Conservation (phyloP, 129 eudicot genomes). For the Dittrichia graveolens region DNA sequence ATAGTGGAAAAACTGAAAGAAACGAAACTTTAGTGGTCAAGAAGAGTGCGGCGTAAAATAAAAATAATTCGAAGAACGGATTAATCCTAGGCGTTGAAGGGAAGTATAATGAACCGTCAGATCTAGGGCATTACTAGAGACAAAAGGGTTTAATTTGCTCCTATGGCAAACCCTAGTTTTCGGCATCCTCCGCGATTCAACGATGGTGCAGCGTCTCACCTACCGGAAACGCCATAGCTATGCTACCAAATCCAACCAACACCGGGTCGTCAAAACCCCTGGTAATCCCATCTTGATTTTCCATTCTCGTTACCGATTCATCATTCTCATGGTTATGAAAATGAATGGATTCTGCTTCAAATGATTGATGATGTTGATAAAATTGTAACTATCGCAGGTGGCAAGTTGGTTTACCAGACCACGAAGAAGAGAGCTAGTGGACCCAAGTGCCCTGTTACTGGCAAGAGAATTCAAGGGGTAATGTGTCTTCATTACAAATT, state of each 20-base stretch:
- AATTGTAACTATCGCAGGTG: slow-evolving; percentile 38
- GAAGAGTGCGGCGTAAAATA: too few relatives aligned
- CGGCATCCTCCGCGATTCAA: slow-evolving; percentile 8
- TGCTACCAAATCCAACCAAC: slow-evolving; percentile 65
- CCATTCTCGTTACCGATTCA: background rate
- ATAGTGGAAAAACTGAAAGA: too few relatives aligned
- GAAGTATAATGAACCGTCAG: slow-evolving; percentile 30
- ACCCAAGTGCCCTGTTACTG: slow-evolving; percentile 65
- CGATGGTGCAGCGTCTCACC: slow-evolving; percentile 62
- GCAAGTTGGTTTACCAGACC: slow-evolving; percentile 50
- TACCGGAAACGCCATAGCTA: slow-evolving; percentile 61
- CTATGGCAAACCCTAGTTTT: background rate
- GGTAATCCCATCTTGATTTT: slow-evolving; percentile 22
- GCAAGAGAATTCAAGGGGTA: slow-evolving; percentile 75
- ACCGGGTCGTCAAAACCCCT: slow-evolving; percentile 60
- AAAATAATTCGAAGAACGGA: background rate
- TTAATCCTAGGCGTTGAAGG: slow-evolving; percentile 21
- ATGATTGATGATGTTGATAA: background rate
- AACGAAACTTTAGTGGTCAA: too few relatives aligned
- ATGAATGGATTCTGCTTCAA: background rate
- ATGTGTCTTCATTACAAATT: background rate
- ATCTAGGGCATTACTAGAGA: slow-evolving; percentile 31
- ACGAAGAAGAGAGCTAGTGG: slow-evolving; percentile 70
- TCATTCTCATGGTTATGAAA: background rate
- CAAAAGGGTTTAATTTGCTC: slow-evolving; percentile 31